Evolutionary conservation across 257 asterid genomes (phyloP), one percentile per base, ranked within the genome.

Genomic region (Solanum megistacrolobum): DNA sequence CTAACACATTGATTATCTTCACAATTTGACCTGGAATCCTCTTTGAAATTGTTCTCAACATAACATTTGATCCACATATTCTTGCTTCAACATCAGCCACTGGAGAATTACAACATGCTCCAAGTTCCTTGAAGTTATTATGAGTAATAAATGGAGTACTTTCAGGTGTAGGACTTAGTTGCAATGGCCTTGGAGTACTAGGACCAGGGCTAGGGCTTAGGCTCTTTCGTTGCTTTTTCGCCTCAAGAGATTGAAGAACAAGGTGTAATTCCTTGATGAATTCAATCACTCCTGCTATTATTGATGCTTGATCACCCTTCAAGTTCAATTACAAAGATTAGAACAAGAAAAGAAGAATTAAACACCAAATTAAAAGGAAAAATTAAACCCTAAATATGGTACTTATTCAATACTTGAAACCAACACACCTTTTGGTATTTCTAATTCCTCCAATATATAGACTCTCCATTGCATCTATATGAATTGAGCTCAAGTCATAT

Each of bases 261-360:
- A 92, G 98, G 90, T 97, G 99, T 90, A 97, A 88, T 85, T 97
- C 99, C 93, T 96, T 97, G 90, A 97, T 94, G 96, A 96, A 97
- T 34, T 97, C 99, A 32, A 97, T 88, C 55, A 92, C 99, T 10
- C 99, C 99, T 23, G 98, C 96, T 85, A 97, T 94, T 6, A 97
- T 94, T 20, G 99, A 97, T 27, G 99, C 99, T 93, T 97, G 99
- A 89, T 97, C 99, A 12, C 98, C 96, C 99, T 95, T 87, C 46
- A 55, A 55, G 65, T 55, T 18, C 65, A 32, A 76, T 29, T 83
- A 21, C 46, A 39, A 31, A 65, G 6, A 38, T 84, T 38, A 84
- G 35, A 36, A 43, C 85, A 14, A 27, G 85, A 79, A 43, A 46
- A 41, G 25, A 27, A 79, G 7, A 6, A 46, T 81, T 18, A 81